A percentile compares a stretch with the other conserved stretches of the same genome.
Conservation (phyloP, 305 asterid genomes). For the Solanum chacoense region DNA sequence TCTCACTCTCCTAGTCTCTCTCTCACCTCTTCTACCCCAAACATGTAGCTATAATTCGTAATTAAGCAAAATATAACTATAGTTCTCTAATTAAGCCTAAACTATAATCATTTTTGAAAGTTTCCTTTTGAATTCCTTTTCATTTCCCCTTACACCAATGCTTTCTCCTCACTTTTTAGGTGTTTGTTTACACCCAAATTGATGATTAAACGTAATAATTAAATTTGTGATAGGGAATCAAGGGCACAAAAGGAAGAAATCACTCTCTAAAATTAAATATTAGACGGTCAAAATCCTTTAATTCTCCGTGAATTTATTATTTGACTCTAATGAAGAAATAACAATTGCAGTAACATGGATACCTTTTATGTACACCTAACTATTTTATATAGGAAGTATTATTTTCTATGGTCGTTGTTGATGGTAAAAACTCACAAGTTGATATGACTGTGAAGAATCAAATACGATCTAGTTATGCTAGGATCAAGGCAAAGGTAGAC, state of each 20-base stretch:
- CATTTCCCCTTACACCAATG: not conserved
- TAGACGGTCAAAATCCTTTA: not conserved
- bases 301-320: not conserved
- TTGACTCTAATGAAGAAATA: too few species aligned
- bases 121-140: not conserved
- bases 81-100: not conserved
- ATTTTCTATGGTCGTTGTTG: not conserved
- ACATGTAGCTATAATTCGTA: not conserved
- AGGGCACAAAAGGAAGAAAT: not conserved
- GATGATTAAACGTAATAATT: not conserved
- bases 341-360: too few species aligned
- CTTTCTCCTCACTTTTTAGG: not conserved
- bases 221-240: not conserved
- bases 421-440: not conserved
- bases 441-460: not conserved
- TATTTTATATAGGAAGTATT: not conserved
- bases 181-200: not conserved
- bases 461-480: not conserved
- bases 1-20: not conserved
- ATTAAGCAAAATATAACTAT: too few species aligned
- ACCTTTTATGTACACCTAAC: not conserved
- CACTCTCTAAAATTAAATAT: not conserved
- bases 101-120: not conserved
- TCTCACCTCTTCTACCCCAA: not conserved
- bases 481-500: not conserved